Percentiles rank a stretch among this genome's conserved stretches.
Conservation (phyloP, 1,284 basidiomycete genomes). For the Retiboletus flavoniger region DNA sequence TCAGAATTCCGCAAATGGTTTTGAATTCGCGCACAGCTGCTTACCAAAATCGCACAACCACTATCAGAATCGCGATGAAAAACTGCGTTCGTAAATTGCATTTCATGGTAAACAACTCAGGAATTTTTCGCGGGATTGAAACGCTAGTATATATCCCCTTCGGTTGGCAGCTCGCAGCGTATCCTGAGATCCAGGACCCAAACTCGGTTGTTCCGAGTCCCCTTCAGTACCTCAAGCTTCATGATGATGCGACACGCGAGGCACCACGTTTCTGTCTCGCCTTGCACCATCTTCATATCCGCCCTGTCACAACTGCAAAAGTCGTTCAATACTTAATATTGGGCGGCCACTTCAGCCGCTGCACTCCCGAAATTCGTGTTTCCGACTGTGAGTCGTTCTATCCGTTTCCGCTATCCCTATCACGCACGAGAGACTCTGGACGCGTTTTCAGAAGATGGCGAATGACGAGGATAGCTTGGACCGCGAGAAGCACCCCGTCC, state of each 20-base stretch:
- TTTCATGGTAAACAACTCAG: neutral
- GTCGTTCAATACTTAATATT: neutral
- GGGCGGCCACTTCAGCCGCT: slow-evolving; percentile 1
- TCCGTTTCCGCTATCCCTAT: neutral
- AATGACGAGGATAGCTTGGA: neutral
- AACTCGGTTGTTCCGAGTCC: no score
- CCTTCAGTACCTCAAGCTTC: no score
- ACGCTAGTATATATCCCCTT: no score
- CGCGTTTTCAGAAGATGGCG: neutral
- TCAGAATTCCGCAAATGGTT: no score
- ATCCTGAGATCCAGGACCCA: no score
- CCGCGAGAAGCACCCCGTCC: neutral
- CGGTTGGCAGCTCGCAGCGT: no score
- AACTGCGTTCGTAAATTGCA: neutral
- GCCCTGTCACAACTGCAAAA: neutral
- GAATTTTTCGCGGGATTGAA: no score
- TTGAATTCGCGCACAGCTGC: no score
- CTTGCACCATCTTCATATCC: neutral
- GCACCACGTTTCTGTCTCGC: no score
- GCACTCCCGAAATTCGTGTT: neutral
- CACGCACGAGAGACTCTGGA: slow-evolving; percentile 11
- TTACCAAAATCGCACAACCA: no score
- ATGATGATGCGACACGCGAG: no score
- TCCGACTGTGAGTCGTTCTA: neutral
- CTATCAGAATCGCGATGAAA: no score